These are phyloP conservation scores for Lodderomyces margitis DNA, from an alignment of 1,139 yeast genomes.

Conservation along the genomic window DNA sequence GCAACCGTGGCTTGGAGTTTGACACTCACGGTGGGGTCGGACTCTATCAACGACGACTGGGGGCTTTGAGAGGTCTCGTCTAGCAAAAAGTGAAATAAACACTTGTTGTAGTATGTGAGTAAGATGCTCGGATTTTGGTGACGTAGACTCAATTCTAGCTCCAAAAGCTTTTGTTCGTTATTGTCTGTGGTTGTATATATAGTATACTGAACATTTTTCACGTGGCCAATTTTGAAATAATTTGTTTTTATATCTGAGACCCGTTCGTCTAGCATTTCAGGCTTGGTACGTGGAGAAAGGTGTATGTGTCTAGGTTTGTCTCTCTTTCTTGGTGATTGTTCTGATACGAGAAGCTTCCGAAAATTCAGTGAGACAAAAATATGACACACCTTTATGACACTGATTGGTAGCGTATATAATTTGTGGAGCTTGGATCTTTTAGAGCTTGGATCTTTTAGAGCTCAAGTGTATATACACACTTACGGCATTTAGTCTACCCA, in stretches of 20 bases:
- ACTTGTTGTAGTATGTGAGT: slow-evolving; percentile 59
- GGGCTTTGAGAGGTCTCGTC: slow-evolving; percentile 26
- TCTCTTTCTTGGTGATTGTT: background rate
- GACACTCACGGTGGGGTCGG: background rate
- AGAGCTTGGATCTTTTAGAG: too few species aligned
- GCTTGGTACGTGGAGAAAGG: background rate
- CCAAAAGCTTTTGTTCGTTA: slow-evolving; percentile 47
- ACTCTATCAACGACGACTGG: background rate
- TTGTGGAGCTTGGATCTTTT: too few species aligned
- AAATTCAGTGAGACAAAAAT: background rate
- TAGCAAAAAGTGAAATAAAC: slow-evolving; percentile 55
- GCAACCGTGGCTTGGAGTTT: slow-evolving; percentile 16
- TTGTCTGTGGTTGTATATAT: slow-evolving; percentile 30
- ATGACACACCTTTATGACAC: background rate
- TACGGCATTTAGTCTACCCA: too few species aligned
- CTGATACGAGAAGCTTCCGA: background rate
- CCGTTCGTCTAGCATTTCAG: slow-evolving; percentile 21
- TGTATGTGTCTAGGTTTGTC: background rate
- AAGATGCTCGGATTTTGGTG: slow-evolving; percentile 50
- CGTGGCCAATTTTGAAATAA: slow-evolving; percentile 42
- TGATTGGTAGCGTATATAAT: too few species aligned
- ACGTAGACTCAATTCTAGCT: slow-evolving; percentile 59
- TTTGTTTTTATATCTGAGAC: slow-evolving; percentile 36
- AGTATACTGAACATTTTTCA: slow-evolving; percentile 31
- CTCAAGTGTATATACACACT: too few species aligned